Conservation (phyloP, 2,329 filamentous ascomycete species). For the Alternaria longipes region DNA sequence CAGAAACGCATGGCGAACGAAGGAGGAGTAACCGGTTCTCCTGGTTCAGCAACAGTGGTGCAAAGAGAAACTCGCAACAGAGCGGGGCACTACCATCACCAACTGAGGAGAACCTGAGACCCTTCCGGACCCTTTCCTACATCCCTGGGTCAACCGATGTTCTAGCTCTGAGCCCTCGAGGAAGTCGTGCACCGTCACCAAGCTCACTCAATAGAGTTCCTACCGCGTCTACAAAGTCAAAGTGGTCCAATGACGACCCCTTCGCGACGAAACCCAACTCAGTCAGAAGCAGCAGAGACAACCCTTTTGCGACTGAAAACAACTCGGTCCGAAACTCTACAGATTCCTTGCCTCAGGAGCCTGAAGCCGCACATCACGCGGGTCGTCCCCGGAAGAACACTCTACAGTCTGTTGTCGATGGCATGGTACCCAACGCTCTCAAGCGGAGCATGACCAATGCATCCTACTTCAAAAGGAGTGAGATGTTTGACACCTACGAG, state of each 20-base stretch:
- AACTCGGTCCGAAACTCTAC: slow-evolving; percentile 6
- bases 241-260: slow-evolving; percentile 21
- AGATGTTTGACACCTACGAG: slow-evolving; percentile 33
- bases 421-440: slow-evolving; percentile 26
- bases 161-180: slow-evolving; percentile 9
- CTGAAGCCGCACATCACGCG: slow-evolving; percentile 16
- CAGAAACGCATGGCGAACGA: slow-evolving; percentile 9
- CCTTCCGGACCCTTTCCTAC: slow-evolving; percentile 12
- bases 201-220: neutral
- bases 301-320: slow-evolving; percentile 15
- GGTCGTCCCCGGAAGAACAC: slow-evolving; percentile 22
- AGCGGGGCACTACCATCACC: slow-evolving; percentile 2
- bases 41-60: neutral
- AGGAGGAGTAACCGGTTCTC: slow-evolving; percentile 14
- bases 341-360: slow-evolving; percentile 12
- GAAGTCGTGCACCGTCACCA: slow-evolving; percentile 14
- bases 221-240: slow-evolving; percentile 3
- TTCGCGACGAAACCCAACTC: slow-evolving; percentile 23
- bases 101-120: slow-evolving; percentile 1
- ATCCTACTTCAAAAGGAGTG: slow-evolving; percentile 25
- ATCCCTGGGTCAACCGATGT: slow-evolving; percentile 7
- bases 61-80: slow-evolving; percentile 6
- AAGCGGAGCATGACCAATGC: slow-evolving; percentile 29
- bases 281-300: slow-evolving; percentile 6
- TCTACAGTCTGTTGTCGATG: slow-evolving; percentile 27